These are phyloP conservation scores for Cryptosporidium sp. DNA, from an alignment of 169 alveolate species.

Conservation along the genomic window DNA sequence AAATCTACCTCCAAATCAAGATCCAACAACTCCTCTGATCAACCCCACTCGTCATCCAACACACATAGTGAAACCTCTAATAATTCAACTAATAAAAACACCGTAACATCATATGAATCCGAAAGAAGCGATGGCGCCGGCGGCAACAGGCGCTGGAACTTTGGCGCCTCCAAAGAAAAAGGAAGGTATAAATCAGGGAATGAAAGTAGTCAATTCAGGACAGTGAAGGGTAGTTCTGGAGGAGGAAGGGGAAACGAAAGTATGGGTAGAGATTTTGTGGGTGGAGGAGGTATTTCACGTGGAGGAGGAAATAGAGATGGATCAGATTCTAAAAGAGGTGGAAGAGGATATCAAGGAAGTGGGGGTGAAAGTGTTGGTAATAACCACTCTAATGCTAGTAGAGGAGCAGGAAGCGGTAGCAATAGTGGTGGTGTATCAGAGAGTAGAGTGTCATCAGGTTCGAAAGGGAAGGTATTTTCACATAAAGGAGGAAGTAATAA, in stretches of 20 bases:
- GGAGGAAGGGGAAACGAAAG: background rate
- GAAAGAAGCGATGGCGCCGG: background rate
- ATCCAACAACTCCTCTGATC: background rate
- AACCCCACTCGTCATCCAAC: constrained; percentile 7
- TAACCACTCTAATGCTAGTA: background rate
- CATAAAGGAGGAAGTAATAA: constrained; percentile 20
- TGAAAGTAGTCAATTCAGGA: background rate
- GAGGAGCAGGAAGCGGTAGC: background rate
- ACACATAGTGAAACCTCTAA: background rate
- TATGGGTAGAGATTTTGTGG: background rate
- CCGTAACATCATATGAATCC: background rate
- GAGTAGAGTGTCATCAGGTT: background rate
- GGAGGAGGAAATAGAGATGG: constrained; percentile 2
- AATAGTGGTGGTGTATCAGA: background rate
- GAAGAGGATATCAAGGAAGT: constrained; percentile 18
- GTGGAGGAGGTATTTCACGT: background rate
- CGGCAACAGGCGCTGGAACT: constrained; percentile 27
- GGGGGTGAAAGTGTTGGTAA: background rate
- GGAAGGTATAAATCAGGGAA: constrained; percentile 28
- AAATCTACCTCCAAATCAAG: background rate
- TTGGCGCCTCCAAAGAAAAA: constrained; percentile 30
- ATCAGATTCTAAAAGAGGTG: background rate
- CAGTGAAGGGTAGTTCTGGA: constrained; percentile 11
- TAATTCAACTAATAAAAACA: background rate
- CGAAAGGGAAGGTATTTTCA: constrained; percentile 20